phyloP scores from a whole-genome alignment of 2,329 filamentous ascomycete species.

The Metarhizium robertsii region DNA sequence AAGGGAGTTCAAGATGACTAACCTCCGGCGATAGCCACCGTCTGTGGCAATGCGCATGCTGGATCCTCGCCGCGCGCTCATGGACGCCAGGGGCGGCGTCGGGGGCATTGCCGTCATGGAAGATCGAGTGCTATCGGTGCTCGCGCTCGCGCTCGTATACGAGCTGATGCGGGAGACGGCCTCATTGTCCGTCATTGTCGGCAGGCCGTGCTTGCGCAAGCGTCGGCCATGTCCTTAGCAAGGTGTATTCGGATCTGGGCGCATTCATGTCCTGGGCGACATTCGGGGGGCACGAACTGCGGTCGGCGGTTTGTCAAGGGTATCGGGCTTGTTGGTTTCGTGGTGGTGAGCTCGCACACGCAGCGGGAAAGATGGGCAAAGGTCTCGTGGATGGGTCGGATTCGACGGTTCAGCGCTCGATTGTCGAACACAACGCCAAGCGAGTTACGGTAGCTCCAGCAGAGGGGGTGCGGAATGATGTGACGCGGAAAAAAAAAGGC shows the following conservation, averaged over 20 bases:
- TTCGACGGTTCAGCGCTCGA: background rate
- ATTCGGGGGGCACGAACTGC: background rate
- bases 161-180: slow-evolving; percentile 48
- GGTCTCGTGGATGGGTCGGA: background rate
- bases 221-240: slow-evolving; percentile 21
- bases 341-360: background rate
- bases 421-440: background rate
- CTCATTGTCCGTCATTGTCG: slow-evolving; percentile 61
- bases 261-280: slow-evolving; percentile 23
- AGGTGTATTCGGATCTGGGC: slow-evolving; percentile 10
- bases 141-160: slow-evolving; percentile 33
- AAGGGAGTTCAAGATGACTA: slow-evolving; percentile 8
- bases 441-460: background rate
- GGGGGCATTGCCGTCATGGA: slow-evolving; percentile 52
- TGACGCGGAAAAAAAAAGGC: too few species aligned
- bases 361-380: background rate
- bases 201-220: slow-evolving; percentile 23
- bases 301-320: background rate
- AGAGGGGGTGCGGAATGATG: background rate
- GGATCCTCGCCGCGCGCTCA: slow-evolving; percentile 11
- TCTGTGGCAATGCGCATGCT: slow-evolving; percentile 27
- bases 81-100: slow-evolving; percentile 21
- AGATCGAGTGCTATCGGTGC: slow-evolving; percentile 57
- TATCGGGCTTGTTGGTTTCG: background rate
- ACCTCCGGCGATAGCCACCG: slow-evolving; percentile 31